phyloP scores from a whole-genome alignment of 2,329 filamentous ascomycete genomes.

The Ophiocordyceps camponoti-leonardi region DNA sequence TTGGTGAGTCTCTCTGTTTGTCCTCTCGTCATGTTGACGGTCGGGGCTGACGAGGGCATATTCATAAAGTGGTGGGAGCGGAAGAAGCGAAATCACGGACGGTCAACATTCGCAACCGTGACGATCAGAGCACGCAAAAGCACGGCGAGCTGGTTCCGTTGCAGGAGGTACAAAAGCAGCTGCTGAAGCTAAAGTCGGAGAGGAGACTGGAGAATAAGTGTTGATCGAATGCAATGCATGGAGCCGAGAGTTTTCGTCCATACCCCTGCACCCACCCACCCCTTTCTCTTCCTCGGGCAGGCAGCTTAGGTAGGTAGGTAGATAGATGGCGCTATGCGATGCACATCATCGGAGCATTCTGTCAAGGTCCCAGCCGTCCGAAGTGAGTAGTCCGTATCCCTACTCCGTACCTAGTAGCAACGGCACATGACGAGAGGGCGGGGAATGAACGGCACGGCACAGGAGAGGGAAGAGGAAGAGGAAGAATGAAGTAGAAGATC shows the following conservation, averaged over 20 bases:
- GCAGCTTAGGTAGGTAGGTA: background rate
- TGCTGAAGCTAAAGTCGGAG: constrained; percentile 32
- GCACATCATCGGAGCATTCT: background rate
- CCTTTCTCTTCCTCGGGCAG: background rate
- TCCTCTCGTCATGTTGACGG: constrained; percentile 3
- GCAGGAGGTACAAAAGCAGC: constrained; percentile 37
- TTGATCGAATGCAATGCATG: constrained; percentile 4
- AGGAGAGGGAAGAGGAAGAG: background rate
- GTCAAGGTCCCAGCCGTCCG: constrained; percentile 11
- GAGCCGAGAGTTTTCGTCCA: background rate
- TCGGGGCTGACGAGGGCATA: background rate
- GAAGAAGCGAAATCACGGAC: constrained; percentile 42
- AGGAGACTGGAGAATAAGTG: constrained; percentile 19
- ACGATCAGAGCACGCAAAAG: constrained; percentile 43
- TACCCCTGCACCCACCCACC: background rate
- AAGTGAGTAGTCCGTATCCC: constrained; percentile 27
- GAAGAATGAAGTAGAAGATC: background rate
- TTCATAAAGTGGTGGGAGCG: constrained; percentile 35
- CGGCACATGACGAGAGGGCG: background rate
- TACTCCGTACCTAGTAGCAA: background rate
- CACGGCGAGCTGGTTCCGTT: constrained; percentile 41
- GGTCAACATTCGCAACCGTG: constrained; percentile 46
- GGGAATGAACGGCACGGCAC: background rate
- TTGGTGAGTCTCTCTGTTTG: constrained; percentile 31
- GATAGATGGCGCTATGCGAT: background rate